Evolutionary conservation across 2,329 filamentous ascomycete species (phyloP).

Genomic region (Colletotrichum chlorophyti): DNA sequence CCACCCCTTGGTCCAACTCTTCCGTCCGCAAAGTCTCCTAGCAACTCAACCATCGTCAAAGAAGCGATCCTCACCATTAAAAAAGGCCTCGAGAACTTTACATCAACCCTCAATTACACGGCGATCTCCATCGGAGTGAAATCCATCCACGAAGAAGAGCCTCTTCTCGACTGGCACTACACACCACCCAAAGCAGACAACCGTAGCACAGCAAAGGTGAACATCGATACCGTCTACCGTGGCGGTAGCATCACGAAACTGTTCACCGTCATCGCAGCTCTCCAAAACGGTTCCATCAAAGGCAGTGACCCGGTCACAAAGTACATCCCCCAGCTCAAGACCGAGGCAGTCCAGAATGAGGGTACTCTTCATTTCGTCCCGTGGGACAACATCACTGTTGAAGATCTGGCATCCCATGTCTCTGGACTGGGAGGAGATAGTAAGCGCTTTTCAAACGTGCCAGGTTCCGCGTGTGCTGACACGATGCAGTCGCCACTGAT

Average conservation of each 20-base stretch:
- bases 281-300: constrained; percentile 37
- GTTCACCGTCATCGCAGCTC: constrained; percentile 44
- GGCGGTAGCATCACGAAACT: constrained; percentile 50
- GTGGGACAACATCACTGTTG: constrained; percentile 30
- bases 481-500: constrained; percentile 14
- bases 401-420: constrained; percentile 29
- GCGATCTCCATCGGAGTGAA: constrained; percentile 48
- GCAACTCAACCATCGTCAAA: constrained; percentile 5
- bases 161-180: constrained; percentile 47
- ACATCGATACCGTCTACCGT: constrained; percentile 49
- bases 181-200: constrained; percentile 40
- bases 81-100: background rate
- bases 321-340: constrained; percentile 30
- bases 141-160: constrained; percentile 46
- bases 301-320: constrained; percentile 37
- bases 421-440: constrained; percentile 28
- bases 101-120: constrained; percentile 37
- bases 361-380: constrained; percentile 2
- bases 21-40: background rate
- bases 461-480: background rate
- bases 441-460: constrained; percentile 10
- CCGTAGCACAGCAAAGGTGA: constrained; percentile 34
- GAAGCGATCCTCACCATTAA: background rate
- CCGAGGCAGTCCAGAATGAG: background rate
- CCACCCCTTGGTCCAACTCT: constrained; percentile 10